Evolutionary conservation across 2,329 filamentous ascomycete genomes (phyloP), one percentile per base, ranked within the genome.

Genomic region (Colletotrichum aenigma): DNA sequence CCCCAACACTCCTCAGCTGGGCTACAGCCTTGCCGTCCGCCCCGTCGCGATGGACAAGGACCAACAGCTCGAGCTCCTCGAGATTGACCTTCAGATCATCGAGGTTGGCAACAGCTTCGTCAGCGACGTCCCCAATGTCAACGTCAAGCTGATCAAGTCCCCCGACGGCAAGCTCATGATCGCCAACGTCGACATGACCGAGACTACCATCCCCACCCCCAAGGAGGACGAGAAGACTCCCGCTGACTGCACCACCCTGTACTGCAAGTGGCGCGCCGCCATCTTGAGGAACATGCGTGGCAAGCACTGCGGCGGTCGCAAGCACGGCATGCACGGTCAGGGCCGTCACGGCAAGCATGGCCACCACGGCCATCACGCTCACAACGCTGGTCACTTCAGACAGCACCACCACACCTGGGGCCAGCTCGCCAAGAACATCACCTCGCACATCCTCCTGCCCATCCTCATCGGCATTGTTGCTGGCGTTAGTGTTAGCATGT

Each of bases 381-480:
- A 75, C 74, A 80, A 74, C 82, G 79, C 74, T 81, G 64, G 84
- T 73, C 82, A 83, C 38, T 62, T 75, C 16, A 73, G 69, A 62
- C 66, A 76, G 30, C 81, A 78, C 76, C 77, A 83, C 69, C 81
- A 83, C 78, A 81, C 79, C 71, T 89, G 90, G 84, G 82, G 85
- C 69, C 84, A 87, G 76, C 83, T 92, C 30, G 78, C 92, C 62
- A 87, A 88, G 80, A 90, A 90, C 79, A 87, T 94, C 66, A 87
- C 90, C 77, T 86, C 91, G 48, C 91, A 93, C 76, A 89, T 95
- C 60, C 82, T 95, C 64, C 86, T 95, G 52, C 94, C 94, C 3
- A 87, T 95, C 69, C 85, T 94, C 68, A 88, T 95, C 77, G 94
- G 94, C 74, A 88, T 95, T 77, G 88, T 91, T 28, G 92, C 93